These are phyloP conservation scores for Arabidopsis hybrid DNA, from an alignment of 441 rosid species.

Conservation along the genomic window DNA sequence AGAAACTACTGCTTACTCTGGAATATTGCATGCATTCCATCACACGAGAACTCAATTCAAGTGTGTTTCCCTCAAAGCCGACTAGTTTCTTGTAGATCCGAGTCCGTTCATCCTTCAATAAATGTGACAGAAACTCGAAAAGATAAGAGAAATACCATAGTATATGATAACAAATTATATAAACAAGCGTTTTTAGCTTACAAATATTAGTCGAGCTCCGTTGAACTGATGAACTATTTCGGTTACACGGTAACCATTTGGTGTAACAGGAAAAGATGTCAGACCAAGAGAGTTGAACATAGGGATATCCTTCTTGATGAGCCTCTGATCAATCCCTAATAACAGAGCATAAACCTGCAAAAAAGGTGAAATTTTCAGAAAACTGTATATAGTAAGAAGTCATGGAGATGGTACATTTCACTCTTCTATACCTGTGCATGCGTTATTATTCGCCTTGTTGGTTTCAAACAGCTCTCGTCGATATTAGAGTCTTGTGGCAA, in stretches of 20 bases:
- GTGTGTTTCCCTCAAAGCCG: conserved; percentile 73
- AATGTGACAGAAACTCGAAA: conserved; percentile 13
- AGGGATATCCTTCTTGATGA: conserved; percentile 58
- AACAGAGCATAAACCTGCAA: conserved; percentile 68
- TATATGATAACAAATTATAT: conserved; percentile 28
- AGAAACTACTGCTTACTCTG: conserved; percentile 66
- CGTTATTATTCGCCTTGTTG: conserved; percentile 66
- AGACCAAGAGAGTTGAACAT: conserved; percentile 55
- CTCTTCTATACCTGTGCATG: conserved; percentile 75
- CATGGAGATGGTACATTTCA: conserved; percentile 1
- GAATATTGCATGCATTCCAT: conserved; percentile 83
- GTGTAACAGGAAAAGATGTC: conserved; percentile 77
- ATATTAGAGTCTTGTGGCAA: conserved; percentile 65
- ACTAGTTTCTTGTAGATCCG: conserved; percentile 78
- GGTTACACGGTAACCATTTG: conserved; percentile 87
- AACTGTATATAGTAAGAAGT: conserved; percentile 5
- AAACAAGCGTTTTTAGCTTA: conserved; percentile 50
- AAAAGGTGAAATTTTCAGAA: conserved; percentile 2
- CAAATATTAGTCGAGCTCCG: conserved; percentile 70
- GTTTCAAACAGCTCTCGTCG: conserved; percentile 61
- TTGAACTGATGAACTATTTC: conserved; percentile 68
- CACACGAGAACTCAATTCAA: conserved; percentile 79
- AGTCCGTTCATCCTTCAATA: conserved; percentile 79
- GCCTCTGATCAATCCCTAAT: conserved; percentile 64
- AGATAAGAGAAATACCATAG: background rate